A percentile compares a stretch with the other conserved stretches of the same genome.
Evolutionary conservation across 2,329 filamentous ascomycete species (phyloP).

Genomic region (Sphaerulina populicola): DNA sequence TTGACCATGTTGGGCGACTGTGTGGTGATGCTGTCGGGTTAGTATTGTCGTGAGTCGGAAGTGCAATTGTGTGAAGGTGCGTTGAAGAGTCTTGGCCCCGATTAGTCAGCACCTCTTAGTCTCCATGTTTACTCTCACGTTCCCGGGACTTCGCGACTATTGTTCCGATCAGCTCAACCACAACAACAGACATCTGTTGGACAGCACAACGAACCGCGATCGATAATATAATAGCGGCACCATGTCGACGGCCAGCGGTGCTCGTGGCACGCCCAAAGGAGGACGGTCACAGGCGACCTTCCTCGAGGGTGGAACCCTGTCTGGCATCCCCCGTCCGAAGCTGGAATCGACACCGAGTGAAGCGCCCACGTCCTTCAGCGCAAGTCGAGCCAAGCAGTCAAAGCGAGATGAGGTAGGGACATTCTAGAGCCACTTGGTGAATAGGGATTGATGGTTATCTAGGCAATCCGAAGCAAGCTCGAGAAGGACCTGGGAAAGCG

Average conservation of each 20-base stretch:
- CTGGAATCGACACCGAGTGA: conserved; percentile 53
- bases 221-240: conserved; percentile 17
- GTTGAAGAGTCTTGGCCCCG: not conserved
- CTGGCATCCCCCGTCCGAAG: conserved; percentile 62
- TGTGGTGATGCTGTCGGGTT: conserved; percentile 17
- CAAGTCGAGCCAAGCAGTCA: conserved; percentile 89
- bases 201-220: not conserved
- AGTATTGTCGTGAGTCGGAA: conserved; percentile 1
- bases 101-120: not conserved
- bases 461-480: conserved; percentile 96
- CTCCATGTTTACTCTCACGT: not conserved
- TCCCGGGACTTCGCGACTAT: not conserved
- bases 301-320: conserved; percentile 50
- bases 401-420: conserved; percentile 87
- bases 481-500: conserved; percentile 98
- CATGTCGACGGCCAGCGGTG: conserved; percentile 56
- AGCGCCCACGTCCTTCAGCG: conserved; percentile 63
- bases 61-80: not conserved
- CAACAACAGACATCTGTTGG: not conserved
- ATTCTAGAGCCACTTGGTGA: not conserved
- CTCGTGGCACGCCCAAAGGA: conserved; percentile 62
- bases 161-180: not conserved
- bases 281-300: conserved; percentile 40
- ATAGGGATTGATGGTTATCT: conserved; percentile 2
- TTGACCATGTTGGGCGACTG: conserved; percentile 58